Base-by-base conservation (phyloP, 495 filamentous ascomycete species). In the Penicillium nucicola region DNA sequence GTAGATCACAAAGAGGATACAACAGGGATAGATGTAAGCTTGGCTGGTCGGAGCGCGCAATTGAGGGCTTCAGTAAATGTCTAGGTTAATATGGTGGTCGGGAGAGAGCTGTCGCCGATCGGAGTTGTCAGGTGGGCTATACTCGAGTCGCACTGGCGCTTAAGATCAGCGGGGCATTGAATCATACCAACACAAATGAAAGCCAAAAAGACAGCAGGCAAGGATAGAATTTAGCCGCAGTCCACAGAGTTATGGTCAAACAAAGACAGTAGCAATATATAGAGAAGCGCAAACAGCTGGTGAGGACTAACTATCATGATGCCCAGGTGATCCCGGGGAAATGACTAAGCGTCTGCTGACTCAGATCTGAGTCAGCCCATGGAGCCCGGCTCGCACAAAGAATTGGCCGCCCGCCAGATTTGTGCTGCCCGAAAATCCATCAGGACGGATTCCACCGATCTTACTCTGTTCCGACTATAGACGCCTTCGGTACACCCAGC, bases 131-230 rank as follows among this genome's bases (percentile, higher is more conserved):
- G 57, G 59, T 60, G 48, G 47, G 53, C 50, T 50, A 52, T 43
- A 52, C 49, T 56, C 55, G 53, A 62, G 67, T 72, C 64, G 66
- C 65, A 66, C 68, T 70, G 69, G 71, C 70, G 68, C 71, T 75
- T 71, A 69, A 56, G 62, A 64, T 60, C 62, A 67, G 69, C 65
- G 69, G 66, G 69, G 68, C 64, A 65, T 61, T 52, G 53, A 30
- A 40, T 28, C 25, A 9, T 28, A 28, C 25, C 25, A 33, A 43
- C 20, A 34, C 56, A 56, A 45, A 42, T 45, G 34, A n/a, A 34
- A 18, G 35, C 47, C 39, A 17, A 41, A 44, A 45, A 28, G 14
- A 46, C 14, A 15, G 14, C 45, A 34, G 17, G 33, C 20, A 48
- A 42, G 2, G 11, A 7, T n/a, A 18, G 4, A 2, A 9, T 31